A percentile compares a stretch with the other conserved stretches of the same genome.
Conservation (phyloP, 2,329 filamentous ascomycete genomes). For the Colletotrichum higginsianum region DNA sequence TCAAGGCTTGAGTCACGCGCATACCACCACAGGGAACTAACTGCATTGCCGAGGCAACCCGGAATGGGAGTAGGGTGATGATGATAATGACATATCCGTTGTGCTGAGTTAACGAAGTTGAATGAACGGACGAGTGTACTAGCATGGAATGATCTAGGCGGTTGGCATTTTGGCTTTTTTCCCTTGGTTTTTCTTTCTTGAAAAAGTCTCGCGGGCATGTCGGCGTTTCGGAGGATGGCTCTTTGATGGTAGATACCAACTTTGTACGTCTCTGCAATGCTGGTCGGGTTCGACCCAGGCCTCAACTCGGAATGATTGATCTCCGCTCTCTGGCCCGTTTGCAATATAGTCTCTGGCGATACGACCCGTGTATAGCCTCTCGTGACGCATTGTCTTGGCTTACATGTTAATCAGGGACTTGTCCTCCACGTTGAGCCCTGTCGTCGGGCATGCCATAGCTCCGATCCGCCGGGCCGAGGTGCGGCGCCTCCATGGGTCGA, state of each 20-base stretch:
- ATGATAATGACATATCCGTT: background rate
- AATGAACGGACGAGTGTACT: conserved; percentile 34
- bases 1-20: conserved; percentile 47
- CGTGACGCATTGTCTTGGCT: background rate
- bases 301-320: conserved; percentile 26
- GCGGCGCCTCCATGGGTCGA: background rate
- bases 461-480: background rate
- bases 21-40: background rate
- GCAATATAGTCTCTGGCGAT: background rate
- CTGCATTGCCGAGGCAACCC: background rate
- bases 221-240: conserved; percentile 36
- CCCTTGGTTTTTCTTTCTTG: conserved; percentile 2
- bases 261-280: conserved; percentile 35
- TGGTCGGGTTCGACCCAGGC: background rate
- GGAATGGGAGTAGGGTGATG: background rate
- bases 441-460: background rate
- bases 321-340: background rate
- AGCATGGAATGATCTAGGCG: conserved; percentile 33
- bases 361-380: too few relatives aligned
- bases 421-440: background rate
- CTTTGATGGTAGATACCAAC: conserved; percentile 42
- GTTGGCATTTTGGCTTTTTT: conserved; percentile 31
- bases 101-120: conserved; percentile 25
- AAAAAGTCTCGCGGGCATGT: conserved; percentile 26
- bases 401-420: background rate